Base-by-base conservation (phyloP, 75 land plant species). In the Larix kaempferi region DNA sequence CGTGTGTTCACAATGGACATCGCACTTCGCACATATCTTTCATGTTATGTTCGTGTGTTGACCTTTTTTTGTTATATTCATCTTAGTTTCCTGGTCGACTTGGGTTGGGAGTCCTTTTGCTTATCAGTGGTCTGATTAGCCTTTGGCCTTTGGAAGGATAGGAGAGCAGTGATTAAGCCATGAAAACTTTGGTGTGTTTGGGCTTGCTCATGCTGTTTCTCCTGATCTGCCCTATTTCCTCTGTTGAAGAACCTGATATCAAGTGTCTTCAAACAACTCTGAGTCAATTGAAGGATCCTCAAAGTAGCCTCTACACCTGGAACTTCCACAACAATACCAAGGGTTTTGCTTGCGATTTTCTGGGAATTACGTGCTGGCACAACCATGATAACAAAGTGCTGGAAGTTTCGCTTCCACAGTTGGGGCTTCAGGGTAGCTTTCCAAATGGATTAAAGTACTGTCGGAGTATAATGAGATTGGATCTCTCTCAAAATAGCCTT, bases 301-400 rank as follows among this genome's bases (percentile, higher is more conserved):
- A 35, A 6, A 61, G 66, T 26, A 77, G 73, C 74, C 86, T 93
- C 11, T 49, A n/a, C 10, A 72, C 65, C 5, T 63, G 97, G 94
- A 74, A 75, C 26, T 90, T 90, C 71, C 59, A 72, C 52, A 84
- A 84, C 75, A 54, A 29, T 5, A 63, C 71, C 26, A 82, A 81
- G 62, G 88, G 90, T 4, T 82, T 54, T 74, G 86, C 92, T 39
- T 94, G 98, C 73, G 71, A 66, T 2, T 94, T 93, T 75, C 37
- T 19, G 23, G 98, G 98, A 39, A 83, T 94, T 10, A 84, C 83
- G 5, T 94, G 98, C 82, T 89, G 89, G 88, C 91, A 90, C 76
- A 62, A 75, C 25, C 76, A 86, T 52, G 98, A 90, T 65, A 87
- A 80, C 71, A 87, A 77, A 72, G 98, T 94, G 21, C 57, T 93